Evolutionary conservation across 2,329 filamentous ascomycete genomes (phyloP).

Genomic region (Cladobotryum protrusum): DNA sequence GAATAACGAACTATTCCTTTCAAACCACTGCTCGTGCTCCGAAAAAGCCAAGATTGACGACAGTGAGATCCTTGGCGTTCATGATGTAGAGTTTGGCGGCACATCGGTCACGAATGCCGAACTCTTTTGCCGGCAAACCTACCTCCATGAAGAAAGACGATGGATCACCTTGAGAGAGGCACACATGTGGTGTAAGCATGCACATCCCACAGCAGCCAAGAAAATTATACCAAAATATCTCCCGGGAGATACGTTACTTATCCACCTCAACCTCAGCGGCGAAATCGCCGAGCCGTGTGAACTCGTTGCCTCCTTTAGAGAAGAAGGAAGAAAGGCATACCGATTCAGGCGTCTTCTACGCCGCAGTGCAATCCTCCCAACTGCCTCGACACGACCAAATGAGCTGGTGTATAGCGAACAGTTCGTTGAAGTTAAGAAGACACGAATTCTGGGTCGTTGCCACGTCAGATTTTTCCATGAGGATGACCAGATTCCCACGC

Average conservation of each 20-base stretch:
- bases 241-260: conserved; percentile 56
- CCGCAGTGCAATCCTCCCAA: conserved; percentile 35
- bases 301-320: conserved; percentile 34
- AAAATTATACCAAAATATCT: conserved; percentile 27
- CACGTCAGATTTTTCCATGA: conserved; percentile 49
- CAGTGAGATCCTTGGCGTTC: conserved; percentile 50
- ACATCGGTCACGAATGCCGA: conserved; percentile 40
- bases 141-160: conserved; percentile 50
- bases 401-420: conserved; percentile 52
- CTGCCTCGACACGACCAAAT: conserved; percentile 38
- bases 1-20: conserved; percentile 68
- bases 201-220: conserved; percentile 6
- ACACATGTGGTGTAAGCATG: conserved; percentile 50
- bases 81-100: conserved; percentile 53
- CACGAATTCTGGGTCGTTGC: conserved; percentile 50
- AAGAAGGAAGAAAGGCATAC: conserved; percentile 16
- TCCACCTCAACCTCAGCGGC: conserved; percentile 23
- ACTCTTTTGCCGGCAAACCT: conserved; percentile 67
- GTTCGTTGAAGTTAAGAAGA: conserved; percentile 29
- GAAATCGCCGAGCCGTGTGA: conserved; percentile 54
- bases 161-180: conserved; percentile 53
- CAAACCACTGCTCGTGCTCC: conserved; percentile 66
- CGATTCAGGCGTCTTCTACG: conserved; percentile 48
- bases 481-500: conserved; percentile 44
- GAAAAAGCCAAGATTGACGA: conserved; percentile 41